phyloP scores from a whole-genome alignment of 306 rosid genomes.

The Prunus salicina region DNA sequence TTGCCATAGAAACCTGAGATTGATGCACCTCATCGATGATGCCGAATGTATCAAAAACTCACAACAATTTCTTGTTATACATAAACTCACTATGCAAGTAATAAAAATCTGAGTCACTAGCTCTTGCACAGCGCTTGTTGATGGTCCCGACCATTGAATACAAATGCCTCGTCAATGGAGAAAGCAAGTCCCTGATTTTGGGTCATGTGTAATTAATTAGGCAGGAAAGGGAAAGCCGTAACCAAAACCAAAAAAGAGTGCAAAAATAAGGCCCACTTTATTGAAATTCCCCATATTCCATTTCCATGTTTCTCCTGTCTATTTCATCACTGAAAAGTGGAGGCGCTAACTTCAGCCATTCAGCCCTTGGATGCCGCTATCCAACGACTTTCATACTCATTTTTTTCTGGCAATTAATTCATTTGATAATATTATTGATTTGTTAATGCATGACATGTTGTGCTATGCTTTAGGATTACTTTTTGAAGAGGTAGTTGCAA shows the following conservation, averaged over 20 bases:
- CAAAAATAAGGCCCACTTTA: constrained; percentile 7
- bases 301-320: constrained; percentile 15
- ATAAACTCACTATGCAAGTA: too few species aligned
- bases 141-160: constrained; percentile 27
- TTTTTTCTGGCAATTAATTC: neutral
- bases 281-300: constrained; percentile 18
- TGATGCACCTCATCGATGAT: too few species aligned
- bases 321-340: constrained; percentile 26
- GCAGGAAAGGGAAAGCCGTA: neutral
- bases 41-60: too few species aligned
- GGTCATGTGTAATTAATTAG: neutral
- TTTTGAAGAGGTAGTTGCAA: neutral
- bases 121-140: constrained; percentile 9
- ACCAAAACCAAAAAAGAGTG: neutral
- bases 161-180: constrained; percentile 26
- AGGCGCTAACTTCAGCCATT: constrained; percentile 41
- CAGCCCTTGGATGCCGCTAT: constrained; percentile 43
- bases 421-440: neutral
- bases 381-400: constrained; percentile 10
- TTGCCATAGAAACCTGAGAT: too few species aligned
- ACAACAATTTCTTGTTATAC: too few species aligned
- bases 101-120: too few species aligned
- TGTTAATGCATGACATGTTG: neutral
- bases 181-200: constrained; percentile 29
- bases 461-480: constrained; percentile 35